Evolutionary conservation across 2,329 filamentous ascomycete species (phyloP), one percentile per base, ranked within the genome.

Genomic region (Lasiodiplodia hormozganensis): DNA sequence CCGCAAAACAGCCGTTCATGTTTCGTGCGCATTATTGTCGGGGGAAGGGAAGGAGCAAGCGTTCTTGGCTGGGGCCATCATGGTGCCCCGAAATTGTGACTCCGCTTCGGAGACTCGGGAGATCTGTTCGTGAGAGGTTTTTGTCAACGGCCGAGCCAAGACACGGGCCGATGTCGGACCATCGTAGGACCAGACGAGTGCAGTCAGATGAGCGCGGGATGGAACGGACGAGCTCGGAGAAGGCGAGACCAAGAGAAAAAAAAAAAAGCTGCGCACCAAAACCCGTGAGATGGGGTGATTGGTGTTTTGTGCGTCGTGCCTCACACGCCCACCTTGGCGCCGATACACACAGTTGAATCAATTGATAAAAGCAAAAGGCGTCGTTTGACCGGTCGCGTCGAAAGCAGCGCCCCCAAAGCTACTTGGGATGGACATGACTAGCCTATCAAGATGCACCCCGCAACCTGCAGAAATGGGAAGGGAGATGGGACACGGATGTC

Each of bases 161-260:
- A 28, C 58, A 51, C 58, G 58, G 58, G 40, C 58, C 58, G 58
- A 62, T 62, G 58, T 62, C 58, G 58, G 58, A 47, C 58, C 38
- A 23, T 11, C 3, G 56, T 43, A 60, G 28, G 28, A 28, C 28
- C 28, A 28, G 28, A 28, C 28, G 28, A 28, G 40, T n/a, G 57
- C 57, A 60, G 47, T 62, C 40, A 40, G 28, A 62, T 36, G 58
- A 36, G 40, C 7, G 23, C 14, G 23, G 28, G 57, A 31, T 23
- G 21, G 16, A n/a, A 49, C 40, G 16, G 40, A 8, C 40, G 40
- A 18, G 38, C 38, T 43, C 38, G 38, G 38, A 18, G 16, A 18
- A 16, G n/a, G 10, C 43, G 43, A n/a, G 31, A 10, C 31, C 43
- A 21, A 10, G 8, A 21, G 8, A 47, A 7, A 47, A 47, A 47